A percentile compares a stretch with the other conserved stretches of the same genome.
Evolutionary conservation across 1,284 basidiomycete species (phyloP).

Genomic region (Xerocomus minutiporus): DNA sequence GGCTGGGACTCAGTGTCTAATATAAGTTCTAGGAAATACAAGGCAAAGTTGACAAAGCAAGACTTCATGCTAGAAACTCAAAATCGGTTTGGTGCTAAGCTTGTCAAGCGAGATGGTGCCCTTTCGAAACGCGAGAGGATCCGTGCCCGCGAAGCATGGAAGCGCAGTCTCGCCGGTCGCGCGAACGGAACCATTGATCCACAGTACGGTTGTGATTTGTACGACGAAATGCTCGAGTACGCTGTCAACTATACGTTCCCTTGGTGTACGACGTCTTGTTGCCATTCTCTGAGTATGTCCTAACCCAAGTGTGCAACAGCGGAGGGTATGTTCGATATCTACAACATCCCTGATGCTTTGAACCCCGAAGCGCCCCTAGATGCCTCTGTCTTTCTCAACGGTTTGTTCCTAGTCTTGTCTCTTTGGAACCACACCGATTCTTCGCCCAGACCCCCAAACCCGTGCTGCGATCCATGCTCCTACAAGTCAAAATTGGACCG

Average conservation of each 20-base stretch:
- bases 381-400: conserved; percentile 55
- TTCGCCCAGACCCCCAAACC: conserved; percentile 44
- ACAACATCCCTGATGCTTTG: conserved; percentile 53
- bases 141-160: conserved; percentile 34
- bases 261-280: conserved; percentile 48
- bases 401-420: conserved; percentile 32
- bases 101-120: conserved; percentile 15
- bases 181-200: conserved; percentile 51
- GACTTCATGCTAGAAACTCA: conserved; percentile 21
- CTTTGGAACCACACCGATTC: neutral
- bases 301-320: conserved; percentile 25
- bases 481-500: conserved; percentile 54
- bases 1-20: conserved; percentile 26
- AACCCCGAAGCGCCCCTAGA: conserved; percentile 45
- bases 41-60: conserved; percentile 14
- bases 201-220: conserved; percentile 58
- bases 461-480: conserved; percentile 66
- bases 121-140: conserved; percentile 21
- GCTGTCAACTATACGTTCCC: conserved; percentile 59
- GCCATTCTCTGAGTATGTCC: neutral
- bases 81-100: conserved; percentile 16
- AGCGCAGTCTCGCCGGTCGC: conserved; percentile 41
- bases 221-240: conserved; percentile 54
- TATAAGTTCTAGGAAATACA: conserved; percentile 21
- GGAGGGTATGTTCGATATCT: conserved; percentile 43